Evolutionary conservation across 2,329 filamentous ascomycete species (phyloP), one percentile per base, ranked within the genome.

Genomic region (Sarocladiaceae sp.): DNA sequence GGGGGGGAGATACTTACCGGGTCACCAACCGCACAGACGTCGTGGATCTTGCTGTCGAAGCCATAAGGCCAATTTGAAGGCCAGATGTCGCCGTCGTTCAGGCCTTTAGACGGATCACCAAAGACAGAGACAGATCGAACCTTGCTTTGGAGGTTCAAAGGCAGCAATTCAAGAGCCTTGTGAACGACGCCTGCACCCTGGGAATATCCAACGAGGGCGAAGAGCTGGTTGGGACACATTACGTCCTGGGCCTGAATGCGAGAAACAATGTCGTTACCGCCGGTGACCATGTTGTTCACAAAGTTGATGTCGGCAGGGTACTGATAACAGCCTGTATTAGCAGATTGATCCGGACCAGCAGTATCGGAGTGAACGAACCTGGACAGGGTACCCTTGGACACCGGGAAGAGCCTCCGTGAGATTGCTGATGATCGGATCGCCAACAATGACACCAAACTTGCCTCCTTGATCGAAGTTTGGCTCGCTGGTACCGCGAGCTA

Each of bases 171-270:
- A 2, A 40, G 41, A 19, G 47, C 48, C 13, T 15, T n/a, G 23
- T 47, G 48, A 33, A 48, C 46, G 3, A 50, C 42, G 6, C 15
- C 24, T 6, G 48, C 48, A 13, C 48, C 48, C 37, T 50, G 48
- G 11, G 48, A 50, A 43, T 50, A 50, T 3, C 48, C 48, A n/a
- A 50, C 45, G 13, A 50, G 33, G 2, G 48, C 42, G 26, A 50
- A 50, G 3, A 31, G 43, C 47, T 50, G 48, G 13, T 42, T 23
- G 15, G 48, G 48, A 18, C 48, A 50, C 7, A 12, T n/a, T 4
- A 3, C 20, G 26, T 34, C 26, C 32, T 48, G 48, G 32, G 34
- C 34, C 5, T 7, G 20, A 4, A 50, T 18, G 26, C 48, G 47
- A 15, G 29, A n/a, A 6, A 44, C 45, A 32, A 50, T 43, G 27